Base-by-base conservation (phyloP, 768 basidiomycete genomes). In the Scleroderma citrinum region DNA sequence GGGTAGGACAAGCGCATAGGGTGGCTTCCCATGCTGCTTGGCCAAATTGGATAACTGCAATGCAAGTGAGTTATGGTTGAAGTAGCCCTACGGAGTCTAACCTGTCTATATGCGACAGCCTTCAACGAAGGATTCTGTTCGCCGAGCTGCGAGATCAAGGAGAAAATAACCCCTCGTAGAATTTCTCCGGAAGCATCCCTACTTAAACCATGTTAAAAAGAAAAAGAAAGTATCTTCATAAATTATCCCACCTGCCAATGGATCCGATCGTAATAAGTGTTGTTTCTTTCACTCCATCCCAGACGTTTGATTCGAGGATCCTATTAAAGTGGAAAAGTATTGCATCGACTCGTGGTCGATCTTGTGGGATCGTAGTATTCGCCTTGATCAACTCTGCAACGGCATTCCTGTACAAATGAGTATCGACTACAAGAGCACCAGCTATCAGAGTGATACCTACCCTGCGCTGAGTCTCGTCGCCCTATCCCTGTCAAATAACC, bases 61-160 rank as follows among this genome's bases (percentile, higher is more conserved):
- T 46, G 36, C 38, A 47, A 31, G 31, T 56, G 20, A 56, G 46
- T 36, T 47, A 35, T 6, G 29, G 20, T 37, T 12, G 20, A 46
- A 34, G 32, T 46, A 1, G 38, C 16, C 26, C 34, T 24, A 43
- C 8, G 7, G 2, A 31, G 30, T 31, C 73, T 54, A 56, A 82
- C 89, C 69, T 90, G 85, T 59, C 76, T 75, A 54, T 76, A 78
- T 1, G 87, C 86, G 14, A 74, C 71, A 20, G 84, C 85, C 63
- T 78, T 85, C 26, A 93, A 56, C 5, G 87, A 75, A 2, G 81
- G 79, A 54, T 88, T 92, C 30, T 71, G 63, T 50, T 81, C 74
- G 1, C 81, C 86, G 7, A 92, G 68, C 46, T 85, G 84, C 3
- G 77, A 74, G 17, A 90, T 74, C 3, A 92, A 65, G 44, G 82